Base-by-base conservation (phyloP, 2,329 filamentous ascomycete genomes). In the Arthrinium puccinioides region DNA sequence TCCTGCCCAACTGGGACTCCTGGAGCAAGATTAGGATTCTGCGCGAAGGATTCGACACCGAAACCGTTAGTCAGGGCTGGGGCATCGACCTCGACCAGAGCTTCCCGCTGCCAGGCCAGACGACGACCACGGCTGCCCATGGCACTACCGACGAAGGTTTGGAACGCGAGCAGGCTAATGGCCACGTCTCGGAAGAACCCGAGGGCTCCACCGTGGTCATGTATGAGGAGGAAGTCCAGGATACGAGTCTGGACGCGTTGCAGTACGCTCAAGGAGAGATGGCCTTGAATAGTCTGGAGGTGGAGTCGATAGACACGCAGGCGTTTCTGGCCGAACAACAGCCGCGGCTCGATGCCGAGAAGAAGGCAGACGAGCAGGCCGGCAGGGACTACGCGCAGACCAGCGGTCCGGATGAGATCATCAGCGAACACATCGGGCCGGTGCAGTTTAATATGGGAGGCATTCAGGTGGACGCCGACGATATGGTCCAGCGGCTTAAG, bases 361-460 rank as follows among this genome's bases (percentile, higher is more conserved):
- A 76, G 48, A 76, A 76, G 43, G 67, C 62, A 3, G 67, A 71
- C 21, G 72, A 77, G 29, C 66, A 64, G 48, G 47, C 54, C 29
- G 48, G 56, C n/a, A 60, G 61, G 11, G 61, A 66, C 13, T 55
- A 51, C 18, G 38, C 46, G 20, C 51, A 50, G 39, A 50, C 54
- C 21, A 50, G 54, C 9, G 44, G 36, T 6, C 49, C 52, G 27
- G 56, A 50, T 45, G 70, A 66, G 44, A 67, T 62, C 44, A 68
- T 75, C 38, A 82, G 80, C 49, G 85, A 90, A 53, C 88, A 94
- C 51, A 94, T 95, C 52, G 89, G 89, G 0, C 88, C 89, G 1
- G 88, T 96, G 46, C 88, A 95, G 55, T 96, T 97, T 66, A 98
- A 98, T 58, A 92, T 98, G 74, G 92, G 92, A 28, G 92, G 92